Percentiles rank a stretch among this genome's conserved stretches.
Evolutionary conservation across 2,329 filamentous ascomycete genomes (phyloP).

Genomic region (Beauveria sp.): DNA sequence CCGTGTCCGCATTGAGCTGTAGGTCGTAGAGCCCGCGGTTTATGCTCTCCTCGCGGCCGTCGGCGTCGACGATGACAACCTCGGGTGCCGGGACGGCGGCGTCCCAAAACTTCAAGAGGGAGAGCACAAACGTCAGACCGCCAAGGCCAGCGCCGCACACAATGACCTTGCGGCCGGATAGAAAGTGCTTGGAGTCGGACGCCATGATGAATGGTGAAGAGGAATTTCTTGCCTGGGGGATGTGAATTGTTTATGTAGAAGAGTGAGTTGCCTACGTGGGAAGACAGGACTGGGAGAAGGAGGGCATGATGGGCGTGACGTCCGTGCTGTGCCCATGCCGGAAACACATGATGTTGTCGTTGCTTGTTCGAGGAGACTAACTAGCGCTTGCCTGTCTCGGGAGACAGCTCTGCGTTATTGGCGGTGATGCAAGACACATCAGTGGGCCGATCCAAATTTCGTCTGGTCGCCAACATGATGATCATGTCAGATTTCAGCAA

Average conservation of each 20-base stretch:
- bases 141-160: slow-evolving; percentile 32
- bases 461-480: background rate
- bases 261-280: background rate
- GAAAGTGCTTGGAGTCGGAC: slow-evolving; percentile 12
- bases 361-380: background rate
- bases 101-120: slow-evolving; percentile 28
- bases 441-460: background rate
- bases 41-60: slow-evolving; percentile 19
- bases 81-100: slow-evolving; percentile 18
- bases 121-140: slow-evolving; percentile 29
- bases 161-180: slow-evolving; percentile 29
- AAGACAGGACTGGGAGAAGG: background rate
- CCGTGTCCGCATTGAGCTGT: slow-evolving; percentile 23
- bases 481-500: background rate
- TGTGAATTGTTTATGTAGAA: background rate
- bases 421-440: background rate
- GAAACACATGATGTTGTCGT: background rate
- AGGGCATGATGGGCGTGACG: background rate
- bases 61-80: slow-evolving; percentile 30
- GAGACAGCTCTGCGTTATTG: background rate
- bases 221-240: too few species aligned
- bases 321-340: background rate
- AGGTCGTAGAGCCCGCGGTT: slow-evolving; percentile 26
- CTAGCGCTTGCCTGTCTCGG: background rate
- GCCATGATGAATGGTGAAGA: background rate